These are phyloP conservation scores for Psophocarpus tetragonolobus DNA, from an alignment of 306 rosid genomes.

Conservation along the genomic window DNA sequence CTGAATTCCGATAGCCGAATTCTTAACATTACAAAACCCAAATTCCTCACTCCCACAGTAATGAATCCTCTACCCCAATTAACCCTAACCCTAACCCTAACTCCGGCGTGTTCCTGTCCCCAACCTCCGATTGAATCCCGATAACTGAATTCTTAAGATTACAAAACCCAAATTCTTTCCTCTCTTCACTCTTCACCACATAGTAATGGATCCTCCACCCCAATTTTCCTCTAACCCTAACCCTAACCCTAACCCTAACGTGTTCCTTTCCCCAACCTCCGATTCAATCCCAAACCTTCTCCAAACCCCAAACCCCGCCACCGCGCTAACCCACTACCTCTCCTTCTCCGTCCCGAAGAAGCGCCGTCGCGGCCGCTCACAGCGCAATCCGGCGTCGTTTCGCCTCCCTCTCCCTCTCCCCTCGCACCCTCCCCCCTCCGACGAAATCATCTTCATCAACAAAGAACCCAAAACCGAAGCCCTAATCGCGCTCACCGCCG, in stretches of 20 bases:
- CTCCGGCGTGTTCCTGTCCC: conserved; percentile 16
- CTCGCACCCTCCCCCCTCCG: conserved; percentile 44
- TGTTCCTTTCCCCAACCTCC: conserved; percentile 7
- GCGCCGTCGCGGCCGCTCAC: conserved; percentile 85
- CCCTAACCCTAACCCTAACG: conserved; percentile 42
- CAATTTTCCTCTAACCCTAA: conserved; percentile 41
- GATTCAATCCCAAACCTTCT: conserved; percentile 45
- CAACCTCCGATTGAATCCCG: conserved; percentile 40
- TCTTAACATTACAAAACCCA: too few species aligned
- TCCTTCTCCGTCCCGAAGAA: conserved; percentile 83
- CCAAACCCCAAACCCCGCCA: conserved; percentile 37
- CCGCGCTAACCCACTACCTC: conserved; percentile 47
- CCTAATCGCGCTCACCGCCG: conserved; percentile 71
- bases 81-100: conserved; percentile 40
- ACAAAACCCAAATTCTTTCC: too few species aligned
- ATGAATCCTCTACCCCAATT: conserved; percentile 43
- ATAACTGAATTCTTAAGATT: too few species aligned
- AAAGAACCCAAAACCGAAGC: conserved; percentile 92
- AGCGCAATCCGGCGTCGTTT: conserved; percentile 64
- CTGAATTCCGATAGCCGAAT: too few species aligned
- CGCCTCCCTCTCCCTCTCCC: conserved; percentile 45
- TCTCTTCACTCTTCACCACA: not conserved
- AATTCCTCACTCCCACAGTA: too few species aligned
- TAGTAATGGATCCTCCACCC: conserved; percentile 42
- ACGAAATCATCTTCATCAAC: conserved; percentile 84